Evolutionary conservation across 306 rosid species (phyloP).

Genomic region (Rosa lucieae): DNA sequence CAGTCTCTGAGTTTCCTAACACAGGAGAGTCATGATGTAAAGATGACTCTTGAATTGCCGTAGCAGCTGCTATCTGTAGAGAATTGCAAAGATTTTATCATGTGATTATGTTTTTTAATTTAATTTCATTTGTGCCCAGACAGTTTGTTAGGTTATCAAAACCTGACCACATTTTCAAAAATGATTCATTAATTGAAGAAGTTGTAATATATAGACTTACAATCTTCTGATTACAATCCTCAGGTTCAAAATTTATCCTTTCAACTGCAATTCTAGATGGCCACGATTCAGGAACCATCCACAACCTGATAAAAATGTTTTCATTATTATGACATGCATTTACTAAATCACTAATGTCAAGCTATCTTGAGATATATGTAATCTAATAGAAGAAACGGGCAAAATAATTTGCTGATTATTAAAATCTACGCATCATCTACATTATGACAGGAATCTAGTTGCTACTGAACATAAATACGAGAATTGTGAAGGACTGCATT

Average conservation of each 20-base stretch:
- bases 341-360: neutral
- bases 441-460: neutral
- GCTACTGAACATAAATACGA: neutral
- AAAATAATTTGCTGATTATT: neutral
- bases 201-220: conserved; percentile 44
- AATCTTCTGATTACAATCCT: conserved; percentile 47
- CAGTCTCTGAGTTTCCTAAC: conserved; percentile 40
- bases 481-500: neutral
- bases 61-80: conserved; percentile 36
- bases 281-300: conserved; percentile 57
- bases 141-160: neutral
- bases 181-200: neutral
- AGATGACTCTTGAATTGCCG: conserved; percentile 36
- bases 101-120: neutral
- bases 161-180: neutral
- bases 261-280: conserved; percentile 40
- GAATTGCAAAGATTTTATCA: neutral
- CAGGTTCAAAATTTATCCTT: conserved; percentile 33
- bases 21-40: conserved; percentile 36
- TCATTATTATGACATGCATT: conserved; percentile 19
- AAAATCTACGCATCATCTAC: neutral
- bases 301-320: conserved; percentile 56
- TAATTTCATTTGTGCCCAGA: neutral
- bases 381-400: neutral
- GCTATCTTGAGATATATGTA: conserved; percentile 19